Evolutionary conservation across 2,329 filamentous ascomycete genomes (phyloP), one percentile per base, ranked within the genome.

Genomic region (Parasarocladium wereldwijsianum): DNA sequence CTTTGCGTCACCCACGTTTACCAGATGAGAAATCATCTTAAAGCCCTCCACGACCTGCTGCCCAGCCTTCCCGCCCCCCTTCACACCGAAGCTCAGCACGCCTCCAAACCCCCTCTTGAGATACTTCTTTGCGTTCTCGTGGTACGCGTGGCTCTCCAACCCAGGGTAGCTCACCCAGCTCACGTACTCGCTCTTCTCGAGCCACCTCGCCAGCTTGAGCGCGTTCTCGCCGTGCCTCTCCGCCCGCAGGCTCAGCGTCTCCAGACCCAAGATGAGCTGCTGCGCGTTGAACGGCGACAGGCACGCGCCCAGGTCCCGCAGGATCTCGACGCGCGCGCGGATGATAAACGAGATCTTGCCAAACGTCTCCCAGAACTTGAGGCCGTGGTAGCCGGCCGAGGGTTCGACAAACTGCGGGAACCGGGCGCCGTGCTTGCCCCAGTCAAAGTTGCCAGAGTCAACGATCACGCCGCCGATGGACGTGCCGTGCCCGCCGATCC

Each of bases 1-100:
- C 69, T 96, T 96, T 28, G 81, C 82, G 52, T 96, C 87, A 34
- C 87, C 87, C 17, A 96, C 86, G 50, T 98, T 98, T 34, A 90
- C 90, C 42, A 96, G 62, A 57, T 96, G 94, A 12, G 84, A 93
- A 44, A 96, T 84, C 42, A 98, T 60, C 67, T 92, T 90, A 63
- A 98, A 92, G 42, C 75, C 75, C 55, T 98, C 90, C 31, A 96
- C 90, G 18, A 96, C 73, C 55, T 85, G 75, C 51, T 74, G 80
- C 36, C 90, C 87, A 11, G 80, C 84, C n/a, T 60, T 64, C 36
- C 71, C 82, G 36, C 82, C 85, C 3, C 87, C 86, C 61, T 92
- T 93, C 37, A 94, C 79, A 31, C 90, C 90, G 43, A 98, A 90
- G 43, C 81, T 92, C 38, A 98, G 56, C 12, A 98, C 86, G 44